Evolutionary conservation across 306 rosid genomes (phyloP).

Genomic region (Chamaecrista fasciculata): DNA sequence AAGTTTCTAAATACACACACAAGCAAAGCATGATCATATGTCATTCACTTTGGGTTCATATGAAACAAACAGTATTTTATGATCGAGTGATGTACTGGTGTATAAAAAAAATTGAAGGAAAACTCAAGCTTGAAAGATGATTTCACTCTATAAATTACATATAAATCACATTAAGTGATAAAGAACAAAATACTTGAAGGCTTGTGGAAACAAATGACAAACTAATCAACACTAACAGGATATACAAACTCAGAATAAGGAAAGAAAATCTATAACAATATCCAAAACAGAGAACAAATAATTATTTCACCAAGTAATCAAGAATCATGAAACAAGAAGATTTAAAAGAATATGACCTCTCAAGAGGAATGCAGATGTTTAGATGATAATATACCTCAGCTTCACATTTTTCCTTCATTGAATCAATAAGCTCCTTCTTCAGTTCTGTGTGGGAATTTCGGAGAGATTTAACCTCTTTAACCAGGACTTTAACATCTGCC

Average conservation of each 20-base stretch:
- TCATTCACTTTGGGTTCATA: neutral
- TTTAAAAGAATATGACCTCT: conserved; percentile 5
- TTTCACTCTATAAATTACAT: neutral
- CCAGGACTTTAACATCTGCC: conserved; percentile 84
- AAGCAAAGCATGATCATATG: conserved; percentile 20
- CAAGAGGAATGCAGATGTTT: neutral
- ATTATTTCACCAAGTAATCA: neutral
- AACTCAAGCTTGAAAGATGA: neutral
- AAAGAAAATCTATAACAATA: conserved; percentile 13
- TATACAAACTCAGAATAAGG: conserved; percentile 21
- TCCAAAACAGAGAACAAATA: neutral
- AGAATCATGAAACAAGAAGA: neutral
- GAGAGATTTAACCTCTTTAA: conserved; percentile 94
- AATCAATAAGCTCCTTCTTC: conserved; percentile 65
- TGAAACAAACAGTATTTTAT: neutral
- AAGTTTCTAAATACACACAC: conserved; percentile 44
- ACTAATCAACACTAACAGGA: neutral
- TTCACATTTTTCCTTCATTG: conserved; percentile 50
- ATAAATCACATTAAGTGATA: neutral
- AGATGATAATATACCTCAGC: conserved; percentile 44
- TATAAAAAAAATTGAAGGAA: neutral
- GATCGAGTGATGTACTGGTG: neutral
- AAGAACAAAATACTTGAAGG: neutral
- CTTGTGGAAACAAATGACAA: neutral
- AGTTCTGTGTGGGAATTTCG: conserved; percentile 64